Evolutionary conservation across 139 green algal species (phyloP).

Genomic region (Penium margaritaceum): DNA sequence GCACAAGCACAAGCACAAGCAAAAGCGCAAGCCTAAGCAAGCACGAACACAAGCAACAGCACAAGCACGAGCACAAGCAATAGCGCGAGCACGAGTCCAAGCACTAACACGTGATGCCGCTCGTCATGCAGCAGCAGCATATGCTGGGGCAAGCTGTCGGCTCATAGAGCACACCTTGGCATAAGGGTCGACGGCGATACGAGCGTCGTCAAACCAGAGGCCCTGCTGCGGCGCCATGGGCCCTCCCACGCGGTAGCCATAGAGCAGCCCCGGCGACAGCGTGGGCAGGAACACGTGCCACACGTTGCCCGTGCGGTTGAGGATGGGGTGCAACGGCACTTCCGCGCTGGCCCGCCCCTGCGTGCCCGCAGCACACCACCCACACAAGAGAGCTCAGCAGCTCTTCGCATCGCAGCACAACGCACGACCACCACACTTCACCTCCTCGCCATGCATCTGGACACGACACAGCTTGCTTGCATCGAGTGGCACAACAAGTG

Average conservation of each 20-base stretch:
- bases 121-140: too few relatives aligned
- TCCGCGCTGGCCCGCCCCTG: constrained; percentile 41
- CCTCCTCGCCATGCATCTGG: neutral
- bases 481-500: neutral
- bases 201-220: constrained; percentile 34
- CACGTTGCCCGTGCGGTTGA: constrained; percentile 73
- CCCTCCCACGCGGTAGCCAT: constrained; percentile 55
- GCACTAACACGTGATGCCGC: too few relatives aligned
- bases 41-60: too few relatives aligned
- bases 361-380: neutral
- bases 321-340: constrained; percentile 41
- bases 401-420: neutral
- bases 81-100: too few relatives aligned
- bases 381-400: neutral
- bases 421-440: neutral
- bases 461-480: neutral
- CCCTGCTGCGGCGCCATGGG: constrained; percentile 46
- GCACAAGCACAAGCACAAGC: too few relatives aligned
- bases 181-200: constrained; percentile 87
- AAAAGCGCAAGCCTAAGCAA: too few relatives aligned
- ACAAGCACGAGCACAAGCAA: too few relatives aligned
- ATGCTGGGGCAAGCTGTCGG: too few relatives aligned
- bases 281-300: constrained; percentile 78
- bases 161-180: constrained; percentile 55
- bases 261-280: constrained; percentile 43